Percentiles rank a stretch among this genome's conserved stretches.
Evolutionary conservation across 148 eudicot species (phyloP).

Genomic region (Chenopodium berlandieri): DNA sequence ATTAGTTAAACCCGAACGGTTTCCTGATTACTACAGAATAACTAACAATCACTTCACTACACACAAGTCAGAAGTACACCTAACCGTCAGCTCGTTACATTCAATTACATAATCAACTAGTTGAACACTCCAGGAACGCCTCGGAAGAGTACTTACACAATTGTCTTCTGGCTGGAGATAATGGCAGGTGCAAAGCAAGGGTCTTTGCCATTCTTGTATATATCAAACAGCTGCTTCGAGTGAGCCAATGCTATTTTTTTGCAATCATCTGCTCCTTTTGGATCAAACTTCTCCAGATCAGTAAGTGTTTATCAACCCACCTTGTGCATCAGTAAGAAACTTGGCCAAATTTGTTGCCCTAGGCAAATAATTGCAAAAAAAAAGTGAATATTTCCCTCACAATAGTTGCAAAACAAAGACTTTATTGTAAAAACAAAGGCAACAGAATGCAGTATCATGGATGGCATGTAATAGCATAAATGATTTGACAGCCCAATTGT

Average conservation of each 20-base stretch:
- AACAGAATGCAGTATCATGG: not conserved
- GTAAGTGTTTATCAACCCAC: conserved; percentile 26
- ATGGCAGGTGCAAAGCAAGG: conserved; percentile 6
- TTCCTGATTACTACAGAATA: not conserved
- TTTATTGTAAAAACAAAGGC: not conserved
- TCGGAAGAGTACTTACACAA: not conserved
- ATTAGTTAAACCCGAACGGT: not conserved
- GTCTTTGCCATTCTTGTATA: conserved; percentile 34
- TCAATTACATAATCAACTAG: not conserved
- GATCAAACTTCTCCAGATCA: conserved; percentile 30
- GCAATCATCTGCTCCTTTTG: conserved; percentile 28
- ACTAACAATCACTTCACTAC: not conserved
- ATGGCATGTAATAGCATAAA: not conserved
- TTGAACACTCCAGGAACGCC: not conserved
- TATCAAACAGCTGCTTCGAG: conserved; percentile 34
- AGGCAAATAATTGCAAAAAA: not conserved
- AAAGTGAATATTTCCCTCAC: not conserved
- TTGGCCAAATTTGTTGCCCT: conserved; percentile 36
- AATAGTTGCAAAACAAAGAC: not conserved
- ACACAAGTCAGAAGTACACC: not conserved
- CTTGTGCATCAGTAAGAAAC: conserved; percentile 31
- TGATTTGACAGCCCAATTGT: not conserved
- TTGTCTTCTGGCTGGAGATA: no score
- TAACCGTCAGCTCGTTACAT: not conserved
- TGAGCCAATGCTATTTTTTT: conserved; percentile 25